A percentile compares a stretch with the other conserved stretches of the same genome.
phyloP scores from a whole-genome alignment of 805 yeast species.

The Kuraishia capsulata region DNA sequence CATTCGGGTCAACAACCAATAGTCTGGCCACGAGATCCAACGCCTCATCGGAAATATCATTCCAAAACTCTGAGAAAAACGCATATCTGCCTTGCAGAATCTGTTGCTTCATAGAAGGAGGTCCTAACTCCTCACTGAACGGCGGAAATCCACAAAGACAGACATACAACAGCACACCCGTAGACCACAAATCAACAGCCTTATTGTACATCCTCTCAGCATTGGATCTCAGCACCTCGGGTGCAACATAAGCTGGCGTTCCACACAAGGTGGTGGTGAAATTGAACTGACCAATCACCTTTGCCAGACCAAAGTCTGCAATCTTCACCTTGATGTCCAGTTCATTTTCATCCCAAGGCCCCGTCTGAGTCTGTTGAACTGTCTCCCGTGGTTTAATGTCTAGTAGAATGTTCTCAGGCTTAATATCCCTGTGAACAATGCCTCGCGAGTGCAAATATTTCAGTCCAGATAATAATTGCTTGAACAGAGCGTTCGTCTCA shows the following conservation, averaged over 20 bases:
- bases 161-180: slow-evolving; percentile 70
- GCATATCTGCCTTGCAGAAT: slow-evolving; percentile 60
- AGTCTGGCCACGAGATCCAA: slow-evolving; percentile 58
- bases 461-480: slow-evolving; percentile 50
- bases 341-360: slow-evolving; percentile 56
- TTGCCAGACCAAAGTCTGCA: slow-evolving; percentile 75
- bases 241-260: slow-evolving; percentile 84
- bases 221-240: slow-evolving; percentile 55
- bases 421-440: slow-evolving; percentile 87
- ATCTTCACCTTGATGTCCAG: slow-evolving; percentile 58
- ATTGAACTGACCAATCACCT: slow-evolving; percentile 59
- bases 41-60: slow-evolving; percentile 53
- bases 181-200: slow-evolving; percentile 75
- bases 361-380: slow-evolving; percentile 14
- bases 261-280: slow-evolving; percentile 79
- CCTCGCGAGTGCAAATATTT: slow-evolving; percentile 87
- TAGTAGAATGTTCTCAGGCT: slow-evolving; percentile 79
- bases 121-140: slow-evolving; percentile 72
- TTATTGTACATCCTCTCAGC: slow-evolving; percentile 50
- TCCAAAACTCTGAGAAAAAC: slow-evolving; percentile 77
- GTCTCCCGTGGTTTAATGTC: slow-evolving; percentile 32
- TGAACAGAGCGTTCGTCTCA: slow-evolving; percentile 53
- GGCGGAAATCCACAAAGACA: slow-evolving; percentile 84
- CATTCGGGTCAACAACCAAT: slow-evolving; percentile 42
- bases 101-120: slow-evolving; percentile 72